phyloP scores from a whole-genome alignment of 2,329 filamentous ascomycete species.

The Byssochlamys sp. region DNA sequence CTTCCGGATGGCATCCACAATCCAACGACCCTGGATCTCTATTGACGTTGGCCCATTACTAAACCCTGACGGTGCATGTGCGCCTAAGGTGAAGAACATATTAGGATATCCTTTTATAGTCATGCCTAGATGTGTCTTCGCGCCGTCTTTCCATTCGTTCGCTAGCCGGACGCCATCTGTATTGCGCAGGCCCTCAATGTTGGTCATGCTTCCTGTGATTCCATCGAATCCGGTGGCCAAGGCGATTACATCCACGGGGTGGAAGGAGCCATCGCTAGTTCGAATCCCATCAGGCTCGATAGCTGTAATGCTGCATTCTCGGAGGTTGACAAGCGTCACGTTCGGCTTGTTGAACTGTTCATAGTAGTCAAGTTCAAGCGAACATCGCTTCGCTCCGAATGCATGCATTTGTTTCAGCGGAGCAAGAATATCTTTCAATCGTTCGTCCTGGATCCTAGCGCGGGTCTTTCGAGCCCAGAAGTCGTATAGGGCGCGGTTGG shows the following conservation, averaged over 20 bases:
- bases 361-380: slow-evolving; percentile 42
- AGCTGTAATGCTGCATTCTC: slow-evolving; percentile 30
- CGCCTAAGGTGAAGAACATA: slow-evolving; percentile 16
- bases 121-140: slow-evolving; percentile 35
- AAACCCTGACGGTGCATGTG: slow-evolving; percentile 40
- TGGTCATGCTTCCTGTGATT: slow-evolving; percentile 33
- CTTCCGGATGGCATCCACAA: slow-evolving; percentile 42
- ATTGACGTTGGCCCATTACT: slow-evolving; percentile 48
- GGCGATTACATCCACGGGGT: slow-evolving; percentile 33
- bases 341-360: slow-evolving; percentile 40
- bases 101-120: slow-evolving; percentile 35
- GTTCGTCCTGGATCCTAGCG: slow-evolving; percentile 42
- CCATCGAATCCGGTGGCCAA: slow-evolving; percentile 39
- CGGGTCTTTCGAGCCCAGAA: slow-evolving; percentile 49
- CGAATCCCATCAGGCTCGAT: slow-evolving; percentile 27
- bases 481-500: slow-evolving; percentile 46
- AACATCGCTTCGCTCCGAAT: slow-evolving; percentile 46
- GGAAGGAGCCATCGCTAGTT: slow-evolving; percentile 27
- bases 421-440: slow-evolving; percentile 43
- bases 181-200: slow-evolving; percentile 29
- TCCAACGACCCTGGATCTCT: slow-evolving; percentile 50
- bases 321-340: slow-evolving; percentile 40
- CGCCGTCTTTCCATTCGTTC: slow-evolving; percentile 30
- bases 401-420: slow-evolving; percentile 45
- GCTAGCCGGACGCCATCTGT: slow-evolving; percentile 21